Conservation (phyloP, 2,329 filamentous ascomycete species). For the Penicillium sp. region DNA sequence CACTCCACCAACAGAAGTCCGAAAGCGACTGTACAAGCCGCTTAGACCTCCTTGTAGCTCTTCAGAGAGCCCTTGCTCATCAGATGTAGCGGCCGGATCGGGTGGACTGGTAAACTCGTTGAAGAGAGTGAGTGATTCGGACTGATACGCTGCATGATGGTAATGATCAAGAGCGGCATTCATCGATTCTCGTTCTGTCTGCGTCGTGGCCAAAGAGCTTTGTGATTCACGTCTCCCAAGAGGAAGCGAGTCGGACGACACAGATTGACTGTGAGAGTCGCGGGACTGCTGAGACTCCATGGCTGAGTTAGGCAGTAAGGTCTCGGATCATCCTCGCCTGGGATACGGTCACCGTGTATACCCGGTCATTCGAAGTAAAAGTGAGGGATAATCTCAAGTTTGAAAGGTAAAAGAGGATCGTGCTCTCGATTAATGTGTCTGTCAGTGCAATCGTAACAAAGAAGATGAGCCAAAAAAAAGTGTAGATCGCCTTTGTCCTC, state of each 20-base stretch:
- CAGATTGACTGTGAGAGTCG: slow-evolving; percentile 45
- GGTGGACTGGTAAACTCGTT: slow-evolving; percentile 75
- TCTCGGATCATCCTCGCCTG: slow-evolving; percentile 16
- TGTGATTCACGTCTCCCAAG: slow-evolving; percentile 50
- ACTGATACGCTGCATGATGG: slow-evolving; percentile 82
- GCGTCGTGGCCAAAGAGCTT: slow-evolving; percentile 49
- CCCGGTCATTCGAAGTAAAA: slow-evolving; percentile 10
- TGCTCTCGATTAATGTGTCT: neutral
- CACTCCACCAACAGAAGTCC: slow-evolving; percentile 73
- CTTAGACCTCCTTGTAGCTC: slow-evolving; percentile 84
- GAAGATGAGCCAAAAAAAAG: neutral
- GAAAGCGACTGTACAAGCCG: slow-evolving; percentile 81
- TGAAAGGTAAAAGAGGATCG: neutral
- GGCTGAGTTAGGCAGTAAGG: slow-evolving; percentile 11
- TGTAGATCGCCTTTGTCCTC: slow-evolving; percentile 14
- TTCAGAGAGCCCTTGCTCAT: slow-evolving; percentile 67
- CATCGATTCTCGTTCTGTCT: slow-evolving; percentile 70
- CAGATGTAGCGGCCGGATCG: slow-evolving; percentile 61
- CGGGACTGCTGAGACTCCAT: slow-evolving; percentile 42
- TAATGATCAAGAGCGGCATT: slow-evolving; percentile 81
- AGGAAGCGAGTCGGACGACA: slow-evolving; percentile 46
- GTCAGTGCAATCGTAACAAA: neutral
- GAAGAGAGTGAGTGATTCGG: slow-evolving; percentile 83
- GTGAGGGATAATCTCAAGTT: neutral
- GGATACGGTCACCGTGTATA: slow-evolving; percentile 1